Base-by-base conservation (phyloP, 2,329 filamentous ascomycete genomes). In the Apiospora arundinis region DNA sequence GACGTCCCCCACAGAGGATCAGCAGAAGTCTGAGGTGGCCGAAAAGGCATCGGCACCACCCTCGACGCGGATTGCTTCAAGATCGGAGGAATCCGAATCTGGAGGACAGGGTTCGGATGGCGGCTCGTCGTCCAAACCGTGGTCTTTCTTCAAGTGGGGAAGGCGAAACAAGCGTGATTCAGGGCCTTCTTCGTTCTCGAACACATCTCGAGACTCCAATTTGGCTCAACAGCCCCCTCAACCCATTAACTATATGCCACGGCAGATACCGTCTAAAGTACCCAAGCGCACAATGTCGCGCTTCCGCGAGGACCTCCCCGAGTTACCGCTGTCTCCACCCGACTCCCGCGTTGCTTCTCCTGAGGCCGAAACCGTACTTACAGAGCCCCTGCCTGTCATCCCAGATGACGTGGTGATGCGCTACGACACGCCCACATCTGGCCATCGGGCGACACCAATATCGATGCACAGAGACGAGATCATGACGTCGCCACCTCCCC, bases 271-370 rank as follows among this genome's bases (percentile, higher is more conserved):
- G 74, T 80, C 83, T 16, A 83, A 82, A 9, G 79, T 91, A 7
- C 92, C 94, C 7, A 92, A 93, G 77, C 90, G 95, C 70, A 96
- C 94, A 4, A 92, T 93, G 81, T 98, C 95, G 48, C 95, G 94
- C 70, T 98, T 98, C 83, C 90, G 93, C 67, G 95, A 98, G 83
- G 95, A 98, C 78, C 87, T 98, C 16, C 95, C 95, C 4, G 95
- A 98, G 78, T 88, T 94, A 69, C 93, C 94, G 1, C 82, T 95
- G 16, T 96, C 95, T n/a, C 94, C 94, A 12, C 93, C 95, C 11
- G 92, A 94, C 73, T 97, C 95, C 0, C 88, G 93, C 37, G 84
- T 95, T 37, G 92, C 94, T 73, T 95, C 94, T 0, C 93, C 93
- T 0, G 93, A 95, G 76, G 88, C 86, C 14, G 88, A 90, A 18